Evolutionary conservation across 2,329 filamentous ascomycete genomes (phyloP), one percentile per base, ranked within the genome.

Genomic region (Daldinia sp.): DNA sequence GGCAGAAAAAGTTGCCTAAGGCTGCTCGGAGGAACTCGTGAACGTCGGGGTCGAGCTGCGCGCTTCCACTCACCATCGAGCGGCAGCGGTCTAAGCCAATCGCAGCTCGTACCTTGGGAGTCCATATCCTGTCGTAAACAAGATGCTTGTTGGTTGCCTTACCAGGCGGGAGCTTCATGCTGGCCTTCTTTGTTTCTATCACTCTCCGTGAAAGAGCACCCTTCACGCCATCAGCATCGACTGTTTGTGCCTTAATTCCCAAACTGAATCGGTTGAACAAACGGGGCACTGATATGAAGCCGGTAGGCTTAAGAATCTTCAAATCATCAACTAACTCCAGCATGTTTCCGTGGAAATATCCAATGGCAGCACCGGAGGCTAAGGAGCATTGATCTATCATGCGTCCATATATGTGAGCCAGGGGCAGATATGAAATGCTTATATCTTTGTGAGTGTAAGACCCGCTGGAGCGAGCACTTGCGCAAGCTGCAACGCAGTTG

Each of bases 261-360:
- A 89, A 89, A 73, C 92, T 93, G 80, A 98, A 97, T 58, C 93
- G 90, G 81, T 97, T 98, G 85, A 90, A 98, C 10, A 99, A 86
- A 70, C 96, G 90, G 0, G 96, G 96, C 1, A 99, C 96, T 15
- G 93, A 97, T 74, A 92, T 89, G 79, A 99, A 93, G 10, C 87
- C 87, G 12, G 92, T 96, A 0, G 96, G 96, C 66, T 90, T 89
- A 63, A 99, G 85, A 42, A 93, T 79, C 84, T 98, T 97, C 82
- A 99, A 81, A 77, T 99, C 96, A 65, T 99, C 96, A 0, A 97
- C 90, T 18, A 99, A 84, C 71, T 92, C 92, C 12, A 92, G 78
- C 69, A 98, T 91, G 77, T 98, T 93, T 61, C 96, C 96, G 74
- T 96, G 93, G 87, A 98, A 99, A 81, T 95, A 99, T 12, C 95